A percentile compares a stretch with the other conserved stretches of the same genome.
These are phyloP conservation scores for Pulveroboletus sp. DNA, from an alignment of 768 basidiomycete species.

Conservation along the genomic window DNA sequence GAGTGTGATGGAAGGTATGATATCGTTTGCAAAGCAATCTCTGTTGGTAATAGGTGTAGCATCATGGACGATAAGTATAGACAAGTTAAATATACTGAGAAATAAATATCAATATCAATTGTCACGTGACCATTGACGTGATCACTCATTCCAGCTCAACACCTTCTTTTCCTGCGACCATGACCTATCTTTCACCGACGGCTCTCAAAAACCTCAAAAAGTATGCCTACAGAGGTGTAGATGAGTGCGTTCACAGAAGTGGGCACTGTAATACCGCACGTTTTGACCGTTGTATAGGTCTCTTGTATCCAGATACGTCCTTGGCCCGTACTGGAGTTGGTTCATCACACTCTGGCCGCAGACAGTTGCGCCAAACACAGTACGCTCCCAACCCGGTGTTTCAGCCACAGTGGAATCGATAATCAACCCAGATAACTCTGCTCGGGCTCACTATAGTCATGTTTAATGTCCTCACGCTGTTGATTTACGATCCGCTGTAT, in stretches of 20 bases:
- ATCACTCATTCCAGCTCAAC: neutral
- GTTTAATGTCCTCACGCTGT: slow-evolving; percentile 78
- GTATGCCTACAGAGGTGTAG: slow-evolving; percentile 79
- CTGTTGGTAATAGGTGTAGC: slow-evolving; percentile 51
- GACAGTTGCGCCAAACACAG: slow-evolving; percentile 85
- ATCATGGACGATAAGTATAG: slow-evolving; percentile 19
- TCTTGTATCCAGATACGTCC: slow-evolving; percentile 66
- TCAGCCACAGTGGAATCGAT: neutral
- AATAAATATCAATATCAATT: too few species aligned
- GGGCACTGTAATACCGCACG: neutral
- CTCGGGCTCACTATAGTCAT: slow-evolving; percentile 79
- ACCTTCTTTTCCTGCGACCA: slow-evolving; percentile 19
- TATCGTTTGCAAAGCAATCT: slow-evolving; percentile 50
- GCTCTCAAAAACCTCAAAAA: slow-evolving; percentile 74
- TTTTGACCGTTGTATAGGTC: slow-evolving; percentile 48
- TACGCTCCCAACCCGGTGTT: slow-evolving; percentile 35
- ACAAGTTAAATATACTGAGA: too few species aligned
- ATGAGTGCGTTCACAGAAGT: slow-evolving; percentile 53
- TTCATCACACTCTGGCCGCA: slow-evolving; percentile 86
- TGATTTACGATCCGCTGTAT: slow-evolving; percentile 82
- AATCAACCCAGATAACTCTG: slow-evolving; percentile 73
- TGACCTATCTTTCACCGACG: slow-evolving; percentile 63
- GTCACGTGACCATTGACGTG: slow-evolving; percentile 16
- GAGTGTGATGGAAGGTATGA: slow-evolving; percentile 48
- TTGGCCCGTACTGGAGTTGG: slow-evolving; percentile 90